These are phyloP conservation scores for Monascus ruber DNA, from an alignment of 2,329 filamentous ascomycete species.

Conservation along the genomic window DNA sequence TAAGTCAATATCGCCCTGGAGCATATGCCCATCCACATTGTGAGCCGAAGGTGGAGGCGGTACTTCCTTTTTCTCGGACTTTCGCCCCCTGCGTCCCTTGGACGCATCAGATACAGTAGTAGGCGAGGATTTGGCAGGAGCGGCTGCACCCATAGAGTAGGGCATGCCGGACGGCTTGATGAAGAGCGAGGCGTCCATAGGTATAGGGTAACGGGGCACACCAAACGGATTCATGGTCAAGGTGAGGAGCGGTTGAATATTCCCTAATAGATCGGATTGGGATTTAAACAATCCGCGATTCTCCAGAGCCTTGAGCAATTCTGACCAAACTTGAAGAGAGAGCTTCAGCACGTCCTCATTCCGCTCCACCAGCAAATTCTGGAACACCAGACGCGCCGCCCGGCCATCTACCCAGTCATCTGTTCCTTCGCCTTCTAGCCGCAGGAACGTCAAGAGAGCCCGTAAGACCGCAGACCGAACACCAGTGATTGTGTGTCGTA, in stretches of 20 bases:
- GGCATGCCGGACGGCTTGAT: constrained; percentile 85
- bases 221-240: constrained; percentile 85
- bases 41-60: constrained; percentile 57
- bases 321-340: constrained; percentile 78
- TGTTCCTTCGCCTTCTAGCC: constrained; percentile 66
- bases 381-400: constrained; percentile 78
- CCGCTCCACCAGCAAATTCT: constrained; percentile 88
- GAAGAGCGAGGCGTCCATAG: constrained; percentile 83
- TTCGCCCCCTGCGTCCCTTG: constrained; percentile 60
- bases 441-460: constrained; percentile 83
- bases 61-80: constrained; percentile 73
- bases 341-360: constrained; percentile 71
- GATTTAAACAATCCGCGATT: constrained; percentile 51
- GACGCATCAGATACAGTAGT: constrained; percentile 47
- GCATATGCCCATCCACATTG: constrained; percentile 96
- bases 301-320: constrained; percentile 59
- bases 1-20: constrained; percentile 90
- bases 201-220: constrained; percentile 76
- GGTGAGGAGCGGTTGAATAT: constrained; percentile 71
- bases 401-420: constrained; percentile 89
- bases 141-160: constrained; percentile 45
- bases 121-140: constrained; percentile 31
- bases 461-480: constrained; percentile 88
- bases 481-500: constrained; percentile 92
- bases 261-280: constrained; percentile 59